Evolutionary conservation across 768 basidiomycete genomes (phyloP), one percentile per base, ranked within the genome.

Genomic region (Lactarius sp.): DNA sequence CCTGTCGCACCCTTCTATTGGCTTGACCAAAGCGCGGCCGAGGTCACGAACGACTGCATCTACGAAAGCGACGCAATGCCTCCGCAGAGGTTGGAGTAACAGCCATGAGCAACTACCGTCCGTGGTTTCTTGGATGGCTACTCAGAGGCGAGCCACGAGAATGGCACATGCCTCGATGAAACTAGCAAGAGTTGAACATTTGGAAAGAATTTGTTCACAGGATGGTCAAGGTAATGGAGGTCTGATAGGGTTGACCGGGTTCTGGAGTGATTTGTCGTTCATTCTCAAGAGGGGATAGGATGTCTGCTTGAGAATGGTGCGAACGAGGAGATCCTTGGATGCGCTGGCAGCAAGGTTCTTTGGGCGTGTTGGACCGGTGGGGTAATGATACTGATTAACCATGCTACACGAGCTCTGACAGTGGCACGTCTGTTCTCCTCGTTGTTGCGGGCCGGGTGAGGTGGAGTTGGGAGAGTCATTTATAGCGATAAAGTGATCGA

Each of bases 141-240:
- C 72, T 20, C 88, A 79, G 31, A 92, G 72, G 33, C 92, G 84
- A 12, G 83, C 82, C 8, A 83, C 79, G 33, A 94, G 81, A 37
- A 88, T 72, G 33, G 83, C 85, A 72, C 92, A 92, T 0, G 86
- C 88, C 70, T 88, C 86, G 60, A 86, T 87, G 63, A 90, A 80
- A 61, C 85, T 83, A 56, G 77, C 75, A 52, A 85, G 75, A 52
- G 79, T 76, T 14, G 81, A 73, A 47, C 80, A 75, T 1, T 73
- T 67, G 12, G 80, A 76, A 31, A 88, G 73, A 58, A 93, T 85
- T 54, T 80, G 3, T 80, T 73, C 3, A 93, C 80, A 3, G 90
- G 85, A 33, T 79, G 76, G n/a, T 79, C 79, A 36, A 93, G 81
- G 71, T 90, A 93, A 20, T 74, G 73, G 13, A 85, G 74, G 69